Evolutionary conservation across 176 grass and related monocot species (phyloP).

Genomic region (Guadua angustifolia): DNA sequence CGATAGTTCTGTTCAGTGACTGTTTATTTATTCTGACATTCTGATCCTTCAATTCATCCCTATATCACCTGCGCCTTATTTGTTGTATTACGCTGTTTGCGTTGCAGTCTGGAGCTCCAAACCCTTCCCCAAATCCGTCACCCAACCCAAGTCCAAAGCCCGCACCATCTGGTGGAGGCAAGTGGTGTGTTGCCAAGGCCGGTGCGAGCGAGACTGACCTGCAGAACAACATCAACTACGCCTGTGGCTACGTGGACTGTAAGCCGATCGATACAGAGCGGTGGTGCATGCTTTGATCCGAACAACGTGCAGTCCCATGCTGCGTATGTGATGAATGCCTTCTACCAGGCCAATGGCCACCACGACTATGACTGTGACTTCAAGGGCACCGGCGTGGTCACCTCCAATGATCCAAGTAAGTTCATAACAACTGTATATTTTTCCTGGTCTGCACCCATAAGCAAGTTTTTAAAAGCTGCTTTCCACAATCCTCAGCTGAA

Average conservation of each 20-base stretch:
- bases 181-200: conserved; percentile 73
- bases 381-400: conserved; percentile 54
- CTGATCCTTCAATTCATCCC: background rate
- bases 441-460: background rate
- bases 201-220: conserved; percentile 40
- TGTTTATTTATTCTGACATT: background rate
- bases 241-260: conserved; percentile 60
- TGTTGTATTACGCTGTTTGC: background rate
- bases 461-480: too few relatives aligned
- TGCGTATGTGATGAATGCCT: conserved; percentile 69
- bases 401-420: conserved; percentile 65
- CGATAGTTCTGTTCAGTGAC: background rate
- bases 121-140: conserved; percentile 30
- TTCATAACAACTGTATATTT: background rate
- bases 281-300: conserved; percentile 65
- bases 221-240: conserved; percentile 86
- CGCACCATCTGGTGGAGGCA: conserved; percentile 35
- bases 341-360: conserved; percentile 59
- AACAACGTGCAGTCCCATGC: conserved; percentile 59
- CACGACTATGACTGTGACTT: conserved; percentile 62
- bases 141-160: conserved; percentile 43
- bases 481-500: too few relatives aligned
- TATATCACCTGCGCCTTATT: conserved; percentile 6
- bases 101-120: conserved; percentile 50
- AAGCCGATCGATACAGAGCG: conserved; percentile 54